Base-by-base conservation (phyloP, 2,329 filamentous ascomycete genomes). In the Didymellaceae sp. region DNA sequence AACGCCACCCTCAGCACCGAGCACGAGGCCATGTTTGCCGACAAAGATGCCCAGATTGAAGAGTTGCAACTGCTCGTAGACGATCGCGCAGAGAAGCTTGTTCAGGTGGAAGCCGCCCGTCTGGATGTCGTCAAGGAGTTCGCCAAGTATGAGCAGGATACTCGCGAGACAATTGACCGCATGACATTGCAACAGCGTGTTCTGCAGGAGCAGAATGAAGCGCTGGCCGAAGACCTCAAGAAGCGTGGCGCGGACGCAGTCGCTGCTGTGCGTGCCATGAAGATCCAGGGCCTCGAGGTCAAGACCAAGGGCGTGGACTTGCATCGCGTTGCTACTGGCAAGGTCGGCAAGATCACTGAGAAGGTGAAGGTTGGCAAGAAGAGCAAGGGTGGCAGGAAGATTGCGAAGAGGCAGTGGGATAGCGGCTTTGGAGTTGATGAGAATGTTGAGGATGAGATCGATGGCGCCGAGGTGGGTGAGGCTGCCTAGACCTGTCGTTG, bases 21-120 rank as follows among this genome's bases (percentile, higher is more conserved):
- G 35, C 62, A 71, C 44, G 61, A 65, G 8, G 52, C 58, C 11
- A 44, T 53, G 6, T 44, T 74, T 20, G 48, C 53, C 13, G 64
- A 69, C 30, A 68, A 65, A 56, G 55, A 55, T 16, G 35, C 45
- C 22, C 63, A 73, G 45, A 65, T 74, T 17, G 62, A 71, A 26
- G 70, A 71, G 11, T 69, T 72, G n/a, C 63, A 61, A 7, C 34
- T 71, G 10, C 45, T 74, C 6, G 70, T 70, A 18, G 67, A 70
- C 14, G 62, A 66, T 10, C 70, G 70, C 13, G 62, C 59, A 1
- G 66, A 66, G 21, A 63, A 60, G 40, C 70, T 77, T 30, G 58
- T 59, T 3, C 56, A 53, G 3, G 59, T 76, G 11, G 58, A 68
- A 14, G 55, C 59, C 6, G 62, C 69, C 26, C 59, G 74, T 24